phyloP scores from a whole-genome alignment of 768 basidiomycete genomes.

The Brasilioporus rufonigricans region DNA sequence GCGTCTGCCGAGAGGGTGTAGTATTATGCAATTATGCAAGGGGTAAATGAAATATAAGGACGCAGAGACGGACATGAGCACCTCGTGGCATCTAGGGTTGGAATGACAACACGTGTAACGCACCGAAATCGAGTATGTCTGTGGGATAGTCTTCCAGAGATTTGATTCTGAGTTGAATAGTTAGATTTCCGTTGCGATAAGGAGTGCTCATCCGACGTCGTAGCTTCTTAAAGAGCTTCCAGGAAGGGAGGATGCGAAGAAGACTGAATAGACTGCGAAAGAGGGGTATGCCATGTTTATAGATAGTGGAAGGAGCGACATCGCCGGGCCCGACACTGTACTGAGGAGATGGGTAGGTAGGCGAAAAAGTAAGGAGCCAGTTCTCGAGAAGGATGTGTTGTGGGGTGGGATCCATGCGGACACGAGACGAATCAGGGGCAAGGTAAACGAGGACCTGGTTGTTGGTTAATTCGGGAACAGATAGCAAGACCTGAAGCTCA shows the following conservation, averaged over 20 bases:
- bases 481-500: conserved; percentile 67
- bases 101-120: conserved; percentile 23
- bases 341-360: conserved; percentile 10
- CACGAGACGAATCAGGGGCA: conserved; percentile 55
- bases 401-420: conserved; percentile 68
- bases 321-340: conserved; percentile 37
- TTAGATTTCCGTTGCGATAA: conserved; percentile 42
- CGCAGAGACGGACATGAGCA: conserved; percentile 30
- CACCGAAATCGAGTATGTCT: conserved; percentile 38
- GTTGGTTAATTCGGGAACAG: conserved; percentile 62
- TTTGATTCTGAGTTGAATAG: conserved; percentile 48
- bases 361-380: conserved; percentile 55
- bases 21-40: conserved; percentile 9
- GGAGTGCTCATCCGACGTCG: conserved; percentile 39
- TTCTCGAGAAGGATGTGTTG: conserved; percentile 70
- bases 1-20: conserved; percentile 30
- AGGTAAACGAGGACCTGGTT: conserved; percentile 74
- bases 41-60: conserved; percentile 3
- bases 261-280: conserved; percentile 73
- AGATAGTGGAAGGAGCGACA: conserved; percentile 69
- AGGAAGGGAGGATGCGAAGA: conserved; percentile 71
- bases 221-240: conserved; percentile 67
- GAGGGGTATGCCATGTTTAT: conserved; percentile 81
- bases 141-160: conserved; percentile 30
- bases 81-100: conserved; percentile 30